Base-by-base conservation (phyloP, 345 rosid species). In the Moricandia moricandioides region DNA sequence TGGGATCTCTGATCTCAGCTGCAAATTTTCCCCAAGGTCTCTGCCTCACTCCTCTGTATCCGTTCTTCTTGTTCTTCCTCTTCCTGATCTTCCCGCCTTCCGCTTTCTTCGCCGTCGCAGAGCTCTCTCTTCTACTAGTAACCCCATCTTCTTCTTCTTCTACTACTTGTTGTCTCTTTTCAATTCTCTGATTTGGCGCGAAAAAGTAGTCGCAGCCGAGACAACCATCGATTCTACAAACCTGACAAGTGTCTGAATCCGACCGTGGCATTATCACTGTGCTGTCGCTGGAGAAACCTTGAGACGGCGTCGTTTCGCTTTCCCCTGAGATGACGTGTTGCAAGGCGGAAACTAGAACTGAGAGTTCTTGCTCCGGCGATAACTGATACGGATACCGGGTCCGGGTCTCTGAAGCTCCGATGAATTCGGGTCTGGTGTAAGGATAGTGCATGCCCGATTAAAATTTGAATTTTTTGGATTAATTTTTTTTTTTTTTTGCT, bases 1-100 rank as follows among this genome's bases (percentile, higher is more conserved):
- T 74, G 0, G 99, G 99, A 71, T 95, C 99, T 8, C 99, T 83
- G 35, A 95, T 95, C 88, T 95, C 99, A 9, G 99, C 91, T 1
- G 99, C 97, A 86, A 96, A 95, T 71, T 91, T 95, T 0, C 99
- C 98, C 98, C 97, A 95, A 1, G 99, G 99, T 82, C 98, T 82
- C 79, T 92, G 99, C 77, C 99, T 89, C 60, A 92, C 99, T 39
- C 99, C 99, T 69, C 99, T 84, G 91, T 76, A 95, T 13, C 79
- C 76, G 21, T 86, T 90, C 82, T 85, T 95, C 70, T 11, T 82
- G 72, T 82, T 74, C 79, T 66, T 76, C 55, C 82, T 79, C 71
- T 79, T 79, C 62, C 74, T 74, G 11, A 79, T 71, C 73, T 75
- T 33, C 62, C 75, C 75, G n/a, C 78, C 74, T 62, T 73, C 82